phyloP scores from a whole-genome alignment of 805 yeast genomes.

The Barnettozyma salicaria region DNA sequence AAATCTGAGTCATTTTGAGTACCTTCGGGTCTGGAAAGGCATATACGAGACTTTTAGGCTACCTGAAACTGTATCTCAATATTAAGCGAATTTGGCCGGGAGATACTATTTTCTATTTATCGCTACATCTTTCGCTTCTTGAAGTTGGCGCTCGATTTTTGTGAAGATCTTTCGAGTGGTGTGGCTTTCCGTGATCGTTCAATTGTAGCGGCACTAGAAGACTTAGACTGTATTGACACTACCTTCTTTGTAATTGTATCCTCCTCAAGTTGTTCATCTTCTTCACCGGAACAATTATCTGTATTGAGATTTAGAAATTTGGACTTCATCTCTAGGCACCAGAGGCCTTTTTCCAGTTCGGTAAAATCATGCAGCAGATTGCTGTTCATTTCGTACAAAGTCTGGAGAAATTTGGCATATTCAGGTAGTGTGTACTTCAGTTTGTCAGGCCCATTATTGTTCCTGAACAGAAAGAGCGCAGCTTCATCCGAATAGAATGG shows the following conservation, averaged over 20 bases:
- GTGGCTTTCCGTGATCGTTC: too few relatives aligned
- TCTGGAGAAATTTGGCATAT: conserved; percentile 14
- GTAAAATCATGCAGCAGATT: conserved; percentile 13
- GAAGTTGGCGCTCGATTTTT: too few relatives aligned
- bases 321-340: conserved; percentile 17
- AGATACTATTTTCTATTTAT: too few relatives aligned
- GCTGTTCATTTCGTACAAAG: conserved; percentile 14
- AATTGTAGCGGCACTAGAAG: too few relatives aligned
- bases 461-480: conserved; percentile 15
- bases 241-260: background rate
- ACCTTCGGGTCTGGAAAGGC: too few relatives aligned
- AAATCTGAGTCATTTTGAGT: too few relatives aligned
- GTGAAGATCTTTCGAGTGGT: too few relatives aligned
- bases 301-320: background rate
- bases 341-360: conserved; percentile 20
- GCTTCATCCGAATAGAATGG: conserved; percentile 26
- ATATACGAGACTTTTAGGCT: too few relatives aligned
- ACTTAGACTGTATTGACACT: too few relatives aligned
- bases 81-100: too few relatives aligned
- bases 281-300: background rate
- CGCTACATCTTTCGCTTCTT: too few relatives aligned
- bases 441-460: conserved; percentile 10
- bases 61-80: too few relatives aligned
- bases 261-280: background rate
- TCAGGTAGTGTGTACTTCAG: conserved; percentile 21